These are phyloP conservation scores for Magnolia officinalis DNA, from an alignment of 164 flowering plant genomes.

Conservation along the genomic window DNA sequence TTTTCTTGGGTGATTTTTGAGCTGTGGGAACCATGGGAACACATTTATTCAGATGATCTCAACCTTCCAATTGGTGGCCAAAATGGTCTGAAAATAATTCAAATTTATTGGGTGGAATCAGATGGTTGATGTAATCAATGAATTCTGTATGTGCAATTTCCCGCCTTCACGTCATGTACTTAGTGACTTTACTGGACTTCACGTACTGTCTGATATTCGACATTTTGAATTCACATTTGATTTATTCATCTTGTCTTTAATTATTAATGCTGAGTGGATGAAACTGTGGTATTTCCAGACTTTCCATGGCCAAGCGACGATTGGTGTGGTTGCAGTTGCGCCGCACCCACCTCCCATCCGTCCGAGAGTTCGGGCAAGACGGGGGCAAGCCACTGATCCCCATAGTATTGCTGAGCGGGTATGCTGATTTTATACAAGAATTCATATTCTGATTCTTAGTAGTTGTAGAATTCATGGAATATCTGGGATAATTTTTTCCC, in stretches of 20 bases:
- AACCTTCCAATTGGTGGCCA: neutral
- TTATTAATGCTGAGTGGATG: neutral
- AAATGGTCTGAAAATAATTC: neutral
- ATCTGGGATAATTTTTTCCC: neutral
- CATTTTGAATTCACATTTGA: neutral
- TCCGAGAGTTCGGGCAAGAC: constrained; percentile 89
- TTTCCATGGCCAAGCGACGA: constrained; percentile 70
- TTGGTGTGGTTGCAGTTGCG: constrained; percentile 37
- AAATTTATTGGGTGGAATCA: neutral
- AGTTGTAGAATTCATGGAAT: too few species aligned
- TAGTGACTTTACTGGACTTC: neutral
- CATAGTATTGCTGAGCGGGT: constrained; percentile 99
- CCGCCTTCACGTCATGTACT: neutral
- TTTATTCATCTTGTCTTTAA: neutral
- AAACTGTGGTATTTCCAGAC: constrained; percentile 33
- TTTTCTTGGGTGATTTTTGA: neutral
- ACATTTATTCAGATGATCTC: neutral
- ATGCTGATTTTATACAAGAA: constrained; percentile 14
- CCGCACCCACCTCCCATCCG: constrained; percentile 85
- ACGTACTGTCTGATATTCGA: neutral
- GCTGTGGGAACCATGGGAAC: neutral
- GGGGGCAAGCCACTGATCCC: constrained; percentile 99
- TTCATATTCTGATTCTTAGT: neutral
- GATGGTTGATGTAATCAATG: neutral
- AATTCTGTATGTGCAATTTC: neutral